Base-by-base conservation (phyloP, 352 stramenopile species). In the Hyaloperonospora brassicae region DNA sequence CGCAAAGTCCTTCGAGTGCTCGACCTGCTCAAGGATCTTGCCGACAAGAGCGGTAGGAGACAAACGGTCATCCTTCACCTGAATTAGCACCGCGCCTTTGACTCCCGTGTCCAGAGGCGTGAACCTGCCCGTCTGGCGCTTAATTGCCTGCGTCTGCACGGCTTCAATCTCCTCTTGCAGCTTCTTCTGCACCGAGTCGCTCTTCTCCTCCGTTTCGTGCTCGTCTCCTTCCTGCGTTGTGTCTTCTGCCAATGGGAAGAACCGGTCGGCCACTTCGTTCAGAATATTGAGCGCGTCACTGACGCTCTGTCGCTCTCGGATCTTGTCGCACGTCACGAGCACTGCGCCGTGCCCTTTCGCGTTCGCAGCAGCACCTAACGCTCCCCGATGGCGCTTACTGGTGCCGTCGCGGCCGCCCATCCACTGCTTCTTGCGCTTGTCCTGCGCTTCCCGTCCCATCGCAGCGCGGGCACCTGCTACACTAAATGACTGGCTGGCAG, bases 271-370 rank as follows among this genome's bases (percentile, higher is more conserved):
- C n/a, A 71, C 69, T 17, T 88, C 80, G 56, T 88, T 90, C 13
- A 90, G 54, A 31, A 90, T 62, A 52, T 88, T 88, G 14, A 90
- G 70, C 34, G 78, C 76, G 43, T 90, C 78, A 11, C 70, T 65
- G 35, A 88, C 76, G 48, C 72, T 81, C 61, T 85, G 80, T 38
- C 76, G 72, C 61, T 90, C 80, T 55, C 86, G 87, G 17, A 70
- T 87, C 56, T 77, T 80, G 50, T 90, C 80, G 47, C 80, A 90
- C 25, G 77, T 90, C 39, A 90, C 72, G 7, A 90, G 61, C 24
- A 90, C 66, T 47, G 65, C 80, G 8, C 68, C 70, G 11, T 60
- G 73, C 30, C 76, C 76, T 55, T 88, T 88, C 21, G 77, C 80
- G 44, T 64, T 83, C 1, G 73, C 63, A 0, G 79, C 79, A 27